Conservation (phyloP, 192 early-diverging fungal species). For the Diversispora epigaea region DNA sequence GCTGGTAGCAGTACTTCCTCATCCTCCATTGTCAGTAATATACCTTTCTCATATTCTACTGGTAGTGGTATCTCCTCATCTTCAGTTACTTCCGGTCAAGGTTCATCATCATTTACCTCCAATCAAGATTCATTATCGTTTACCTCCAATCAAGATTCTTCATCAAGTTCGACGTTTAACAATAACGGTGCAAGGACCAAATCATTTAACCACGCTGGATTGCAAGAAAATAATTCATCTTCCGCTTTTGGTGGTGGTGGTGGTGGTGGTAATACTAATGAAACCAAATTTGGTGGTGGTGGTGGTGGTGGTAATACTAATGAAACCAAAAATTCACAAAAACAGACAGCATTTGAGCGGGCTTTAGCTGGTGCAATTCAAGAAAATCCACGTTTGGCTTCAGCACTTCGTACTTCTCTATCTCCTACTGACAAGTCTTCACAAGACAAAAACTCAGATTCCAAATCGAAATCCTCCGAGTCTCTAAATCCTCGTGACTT, state of each 20-base stretch:
- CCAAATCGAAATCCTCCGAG: slow-evolving; percentile 2
- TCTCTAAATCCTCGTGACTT: not conserved
- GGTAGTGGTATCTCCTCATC: no score
- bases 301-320: not conserved
- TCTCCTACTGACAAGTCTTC: not conserved
- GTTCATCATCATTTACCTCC: no score
- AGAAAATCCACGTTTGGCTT: slow-evolving; percentile 18
- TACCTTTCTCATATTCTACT: no score
- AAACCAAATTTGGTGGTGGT: not conserved
- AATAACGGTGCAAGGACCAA: not conserved
- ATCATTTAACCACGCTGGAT: not conserved
- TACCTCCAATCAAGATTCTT: slow-evolving; percentile 15
- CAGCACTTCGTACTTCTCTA: slow-evolving; percentile 30
- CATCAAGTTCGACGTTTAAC: not conserved
- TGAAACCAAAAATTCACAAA: slow-evolving; percentile 21
- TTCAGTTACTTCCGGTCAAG: no score
- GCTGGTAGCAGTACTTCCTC: no score
- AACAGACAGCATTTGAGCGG: slow-evolving; percentile 21
- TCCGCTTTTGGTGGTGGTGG: no score
- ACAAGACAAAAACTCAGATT: slow-evolving; percentile 5
- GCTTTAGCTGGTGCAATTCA: slow-evolving; percentile 20
- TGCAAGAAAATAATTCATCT: not conserved
- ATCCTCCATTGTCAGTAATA: no score
- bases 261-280: not conserved
- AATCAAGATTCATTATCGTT: no score